Conservation (phyloP, 1,284 basidiomycete genomes). For the Rhodotorula sp. region DNA sequence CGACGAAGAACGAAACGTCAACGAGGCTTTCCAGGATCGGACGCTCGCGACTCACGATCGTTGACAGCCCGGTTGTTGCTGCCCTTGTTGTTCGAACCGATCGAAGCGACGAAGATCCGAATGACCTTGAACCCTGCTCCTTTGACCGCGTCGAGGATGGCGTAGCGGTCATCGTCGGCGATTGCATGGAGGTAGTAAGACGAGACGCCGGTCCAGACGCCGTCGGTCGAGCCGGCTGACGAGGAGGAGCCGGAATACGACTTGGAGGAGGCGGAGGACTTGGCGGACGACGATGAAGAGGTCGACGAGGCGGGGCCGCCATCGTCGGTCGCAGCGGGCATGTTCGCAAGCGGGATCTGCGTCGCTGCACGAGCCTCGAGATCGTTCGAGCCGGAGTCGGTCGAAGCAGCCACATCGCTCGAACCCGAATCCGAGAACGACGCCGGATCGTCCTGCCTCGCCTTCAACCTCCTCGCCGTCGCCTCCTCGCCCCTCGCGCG, state of each 20-base stretch:
- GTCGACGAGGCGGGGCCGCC: neutral
- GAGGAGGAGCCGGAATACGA: neutral
- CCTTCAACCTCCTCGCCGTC: neutral
- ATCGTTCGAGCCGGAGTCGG: neutral
- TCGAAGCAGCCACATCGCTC: neutral
- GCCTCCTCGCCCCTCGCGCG: neutral
- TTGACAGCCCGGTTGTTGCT: constrained; percentile 28
- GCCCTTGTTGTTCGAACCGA: constrained; percentile 41
- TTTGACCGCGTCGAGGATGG: constrained; percentile 43
- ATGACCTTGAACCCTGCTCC: constrained; percentile 42
- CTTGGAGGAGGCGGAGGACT: neutral
- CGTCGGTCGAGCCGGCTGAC: neutral
- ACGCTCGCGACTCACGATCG: constrained; percentile 17
- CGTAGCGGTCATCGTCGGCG: constrained; percentile 31
- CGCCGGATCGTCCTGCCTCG: constrained; percentile 5
- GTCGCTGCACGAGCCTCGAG: neutral
- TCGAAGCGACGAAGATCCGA: constrained; percentile 41
- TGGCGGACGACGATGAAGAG: neutral
- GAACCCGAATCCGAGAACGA: neutral
- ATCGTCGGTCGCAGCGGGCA: neutral
- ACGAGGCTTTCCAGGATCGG: neutral
- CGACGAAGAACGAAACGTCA: neutral
- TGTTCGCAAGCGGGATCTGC: neutral
- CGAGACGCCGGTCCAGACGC: constrained; percentile 41
- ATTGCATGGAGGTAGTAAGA: constrained; percentile 43